Evolutionary conservation across 164 flowering plant species (phyloP).

Genomic region (Vitis amurensis): DNA sequence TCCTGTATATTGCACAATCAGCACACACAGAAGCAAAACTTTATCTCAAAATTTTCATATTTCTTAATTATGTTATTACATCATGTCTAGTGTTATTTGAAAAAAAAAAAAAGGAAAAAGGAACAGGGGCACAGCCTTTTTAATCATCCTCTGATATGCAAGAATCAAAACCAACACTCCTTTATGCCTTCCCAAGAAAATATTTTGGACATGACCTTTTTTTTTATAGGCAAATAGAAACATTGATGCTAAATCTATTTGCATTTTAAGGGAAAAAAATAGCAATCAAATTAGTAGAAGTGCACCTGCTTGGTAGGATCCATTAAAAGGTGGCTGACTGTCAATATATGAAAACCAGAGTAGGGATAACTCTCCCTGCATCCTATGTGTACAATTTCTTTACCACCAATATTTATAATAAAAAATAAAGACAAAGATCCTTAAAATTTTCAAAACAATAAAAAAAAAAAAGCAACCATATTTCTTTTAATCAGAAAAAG

Average conservation of each 20-base stretch:
- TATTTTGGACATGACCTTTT: not conserved
- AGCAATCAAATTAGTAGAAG: not conserved
- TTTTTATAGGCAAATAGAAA: too few species aligned
- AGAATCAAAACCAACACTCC: too few species aligned
- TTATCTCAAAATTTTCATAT: not conserved
- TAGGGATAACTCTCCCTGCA: not conserved
- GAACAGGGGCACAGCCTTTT: too few species aligned
- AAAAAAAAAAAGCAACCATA: too few species aligned
- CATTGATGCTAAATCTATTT: too few species aligned
- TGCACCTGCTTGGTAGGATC: not conserved
- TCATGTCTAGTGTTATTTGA: too few species aligned
- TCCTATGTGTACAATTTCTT: not conserved
- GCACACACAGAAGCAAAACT: slow-evolving; percentile 7
- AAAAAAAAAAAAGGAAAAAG: too few species aligned
- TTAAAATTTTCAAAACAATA: too few species aligned
- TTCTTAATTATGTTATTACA: not conserved
- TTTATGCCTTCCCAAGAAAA: not conserved
- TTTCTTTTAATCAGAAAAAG: too few species aligned
- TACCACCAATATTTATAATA: too few species aligned
- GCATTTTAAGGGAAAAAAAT: not conserved
- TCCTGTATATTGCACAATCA: slow-evolving; percentile 56
- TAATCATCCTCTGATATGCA: too few species aligned
- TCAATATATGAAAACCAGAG: not conserved
- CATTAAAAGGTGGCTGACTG: not conserved
- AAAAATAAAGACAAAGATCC: too few species aligned